A percentile compares a stretch with the other conserved stretches of the same genome.
Conservation (phyloP, 768 basidiomycete genomes). For the Hebeloma cylindrosporum region DNA sequence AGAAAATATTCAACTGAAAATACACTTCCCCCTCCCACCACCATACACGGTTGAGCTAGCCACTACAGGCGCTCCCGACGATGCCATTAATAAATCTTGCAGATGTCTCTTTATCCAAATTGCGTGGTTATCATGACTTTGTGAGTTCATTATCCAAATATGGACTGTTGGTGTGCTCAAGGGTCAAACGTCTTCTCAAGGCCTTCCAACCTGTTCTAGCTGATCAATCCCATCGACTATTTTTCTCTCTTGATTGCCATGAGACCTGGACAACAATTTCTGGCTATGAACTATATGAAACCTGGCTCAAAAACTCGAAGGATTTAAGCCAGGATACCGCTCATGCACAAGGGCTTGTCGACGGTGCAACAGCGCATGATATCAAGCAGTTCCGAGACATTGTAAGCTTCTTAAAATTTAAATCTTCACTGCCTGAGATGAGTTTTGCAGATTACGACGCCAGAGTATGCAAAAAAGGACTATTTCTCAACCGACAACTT, state of each 20-base stretch:
- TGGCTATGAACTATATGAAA: slow-evolving; percentile 6
- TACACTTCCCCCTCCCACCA: not conserved
- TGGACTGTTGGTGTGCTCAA: no score
- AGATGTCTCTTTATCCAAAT: not conserved
- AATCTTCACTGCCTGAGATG: no score
- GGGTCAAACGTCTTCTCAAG: no score
- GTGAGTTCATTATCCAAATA: not conserved
- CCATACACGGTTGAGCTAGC: not conserved
- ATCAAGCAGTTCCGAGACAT: no score
- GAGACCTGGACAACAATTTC: not conserved
- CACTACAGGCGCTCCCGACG: not conserved
- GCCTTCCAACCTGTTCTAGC: not conserved
- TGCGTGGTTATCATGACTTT: not conserved
- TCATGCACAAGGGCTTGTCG: no score
- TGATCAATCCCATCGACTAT: not conserved
- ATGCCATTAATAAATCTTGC: not conserved
- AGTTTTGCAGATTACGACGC: no score
- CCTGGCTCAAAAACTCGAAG: slow-evolving; percentile 1
- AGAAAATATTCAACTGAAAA: not conserved
- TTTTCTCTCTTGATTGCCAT: not conserved
- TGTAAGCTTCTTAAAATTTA: no score
- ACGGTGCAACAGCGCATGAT: no score
- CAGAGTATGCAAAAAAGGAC: not conserved
- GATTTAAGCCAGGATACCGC: no score
- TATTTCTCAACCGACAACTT: slow-evolving; percentile 1